These are phyloP conservation scores for Pseudoturritis turrita DNA, from an alignment of 345 rosid species.

Conservation along the genomic window DNA sequence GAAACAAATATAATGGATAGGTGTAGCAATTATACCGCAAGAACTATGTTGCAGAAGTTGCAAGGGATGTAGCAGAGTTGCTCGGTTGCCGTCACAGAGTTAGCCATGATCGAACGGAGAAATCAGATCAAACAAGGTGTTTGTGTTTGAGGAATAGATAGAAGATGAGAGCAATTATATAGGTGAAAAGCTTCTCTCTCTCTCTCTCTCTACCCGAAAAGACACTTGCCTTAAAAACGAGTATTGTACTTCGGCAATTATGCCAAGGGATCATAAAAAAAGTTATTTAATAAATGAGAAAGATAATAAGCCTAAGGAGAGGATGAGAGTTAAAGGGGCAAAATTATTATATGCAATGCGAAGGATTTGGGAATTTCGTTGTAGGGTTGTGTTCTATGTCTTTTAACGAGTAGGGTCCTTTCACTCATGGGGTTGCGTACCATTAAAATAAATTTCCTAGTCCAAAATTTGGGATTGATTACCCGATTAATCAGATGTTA, in stretches of 20 bases:
- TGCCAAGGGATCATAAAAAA: slow-evolving; percentile 17
- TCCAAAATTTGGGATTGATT: background rate
- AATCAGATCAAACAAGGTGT: background rate
- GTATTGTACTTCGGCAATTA: slow-evolving; percentile 21
- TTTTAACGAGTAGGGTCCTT: slow-evolving; percentile 29
- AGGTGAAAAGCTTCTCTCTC: slow-evolving; percentile 9
- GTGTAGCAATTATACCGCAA: slow-evolving; percentile 56
- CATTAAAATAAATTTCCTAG: background rate
- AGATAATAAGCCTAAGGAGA: slow-evolving; percentile 24
- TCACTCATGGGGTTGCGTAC: slow-evolving; percentile 16
- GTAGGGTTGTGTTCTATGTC: slow-evolving; percentile 30
- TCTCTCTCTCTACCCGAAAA: background rate
- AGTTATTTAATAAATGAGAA: background rate
- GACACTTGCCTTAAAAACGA: slow-evolving; percentile 25
- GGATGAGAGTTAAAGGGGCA: slow-evolving; percentile 23
- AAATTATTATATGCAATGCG: slow-evolving; percentile 20
- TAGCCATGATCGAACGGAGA: slow-evolving; percentile 20
- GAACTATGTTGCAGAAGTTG: slow-evolving; percentile 97
- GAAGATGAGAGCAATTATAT: slow-evolving; percentile 19
- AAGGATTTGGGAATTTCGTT: slow-evolving; percentile 26
- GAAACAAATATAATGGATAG: background rate
- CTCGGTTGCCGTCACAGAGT: slow-evolving; percentile 41
- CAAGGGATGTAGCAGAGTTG: slow-evolving; percentile 99
- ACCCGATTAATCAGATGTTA: background rate
- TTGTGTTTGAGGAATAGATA: slow-evolving; percentile 9